These are phyloP conservation scores for Penicillium sp. DNA, from an alignment of 2,329 filamentous ascomycete species.

Conservation along the genomic window DNA sequence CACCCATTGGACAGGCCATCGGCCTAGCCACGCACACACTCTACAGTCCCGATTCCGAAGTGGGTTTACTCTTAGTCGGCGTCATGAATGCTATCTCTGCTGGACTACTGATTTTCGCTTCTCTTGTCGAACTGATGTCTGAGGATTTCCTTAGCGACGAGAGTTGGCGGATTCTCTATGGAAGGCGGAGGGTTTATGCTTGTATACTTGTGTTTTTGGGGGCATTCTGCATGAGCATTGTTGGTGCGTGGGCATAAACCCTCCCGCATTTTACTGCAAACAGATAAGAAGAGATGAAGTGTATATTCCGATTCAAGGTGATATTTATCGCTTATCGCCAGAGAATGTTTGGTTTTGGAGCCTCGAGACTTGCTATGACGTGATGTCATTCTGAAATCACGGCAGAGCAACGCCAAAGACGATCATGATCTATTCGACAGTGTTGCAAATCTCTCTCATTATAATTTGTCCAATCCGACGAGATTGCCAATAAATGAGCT, in stretches of 20 bases:
- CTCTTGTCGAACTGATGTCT: conserved; percentile 73
- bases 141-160: conserved; percentile 78
- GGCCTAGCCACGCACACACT: conserved; percentile 73
- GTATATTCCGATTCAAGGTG: no score
- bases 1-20: conserved; percentile 76
- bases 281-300: no score
- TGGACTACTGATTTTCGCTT: conserved; percentile 75
- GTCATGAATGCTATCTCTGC: conserved; percentile 81
- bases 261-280: background rate
- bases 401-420: background rate
- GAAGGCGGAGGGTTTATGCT: conserved; percentile 62
- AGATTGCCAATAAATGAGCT: background rate
- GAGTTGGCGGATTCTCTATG: conserved; percentile 68
- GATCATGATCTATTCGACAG: background rate
- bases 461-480: background rate
- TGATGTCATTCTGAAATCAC: background rate
- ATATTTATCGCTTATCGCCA: background rate
- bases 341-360: background rate
- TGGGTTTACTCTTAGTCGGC: conserved; percentile 73
- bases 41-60: conserved; percentile 72
- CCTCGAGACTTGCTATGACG: background rate
- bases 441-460: background rate
- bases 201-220: conserved; percentile 65
- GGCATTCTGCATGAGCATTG: conserved; percentile 68
- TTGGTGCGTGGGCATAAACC: conserved; percentile 69